Conservation (phyloP, 257 asterid genomes). For the Forsythia viridissima region DNA sequence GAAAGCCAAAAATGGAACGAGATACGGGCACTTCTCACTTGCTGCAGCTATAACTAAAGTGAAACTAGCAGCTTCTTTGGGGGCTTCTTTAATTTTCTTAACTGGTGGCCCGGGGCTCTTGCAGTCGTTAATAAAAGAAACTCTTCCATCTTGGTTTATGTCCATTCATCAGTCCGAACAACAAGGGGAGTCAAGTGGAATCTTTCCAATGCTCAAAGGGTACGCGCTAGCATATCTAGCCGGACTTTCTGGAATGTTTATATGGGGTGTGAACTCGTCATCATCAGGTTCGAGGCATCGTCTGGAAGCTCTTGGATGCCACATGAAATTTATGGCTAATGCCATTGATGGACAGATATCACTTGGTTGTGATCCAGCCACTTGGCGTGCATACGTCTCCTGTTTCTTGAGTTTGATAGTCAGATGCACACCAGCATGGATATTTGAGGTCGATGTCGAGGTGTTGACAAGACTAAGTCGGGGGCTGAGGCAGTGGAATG, state of each 20-base stretch:
- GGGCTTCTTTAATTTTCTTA: constrained; percentile 75
- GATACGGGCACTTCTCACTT: constrained; percentile 57
- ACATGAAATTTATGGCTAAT: constrained; percentile 76
- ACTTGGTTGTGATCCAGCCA: constrained; percentile 78
- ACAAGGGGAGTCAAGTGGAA: constrained; percentile 35
- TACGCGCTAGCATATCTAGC: constrained; percentile 82
- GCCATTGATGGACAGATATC: constrained; percentile 75
- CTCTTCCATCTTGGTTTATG: constrained; percentile 93
- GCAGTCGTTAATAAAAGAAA: constrained; percentile 78
- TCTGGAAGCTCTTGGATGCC: constrained; percentile 63
- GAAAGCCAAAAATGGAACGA: constrained; percentile 43
- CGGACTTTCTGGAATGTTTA: constrained; percentile 65
- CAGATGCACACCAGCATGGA: constrained; percentile 72
- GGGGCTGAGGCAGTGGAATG: constrained; percentile 73
- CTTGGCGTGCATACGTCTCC: constrained; percentile 85
- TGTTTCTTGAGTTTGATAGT: constrained; percentile 82
- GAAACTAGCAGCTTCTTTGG: constrained; percentile 82
- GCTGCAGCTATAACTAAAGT: constrained; percentile 70
- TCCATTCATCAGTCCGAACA: constrained; percentile 53
- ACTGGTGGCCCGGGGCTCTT: constrained; percentile 84
- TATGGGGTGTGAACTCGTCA: constrained; percentile 76
- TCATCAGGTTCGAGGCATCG: constrained; percentile 68
- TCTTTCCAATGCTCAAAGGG: constrained; percentile 68
- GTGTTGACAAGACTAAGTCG: constrained; percentile 64
- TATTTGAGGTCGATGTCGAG: constrained; percentile 55